phyloP scores from a whole-genome alignment of 805 yeast species.

The Candida tallmaniae region DNA sequence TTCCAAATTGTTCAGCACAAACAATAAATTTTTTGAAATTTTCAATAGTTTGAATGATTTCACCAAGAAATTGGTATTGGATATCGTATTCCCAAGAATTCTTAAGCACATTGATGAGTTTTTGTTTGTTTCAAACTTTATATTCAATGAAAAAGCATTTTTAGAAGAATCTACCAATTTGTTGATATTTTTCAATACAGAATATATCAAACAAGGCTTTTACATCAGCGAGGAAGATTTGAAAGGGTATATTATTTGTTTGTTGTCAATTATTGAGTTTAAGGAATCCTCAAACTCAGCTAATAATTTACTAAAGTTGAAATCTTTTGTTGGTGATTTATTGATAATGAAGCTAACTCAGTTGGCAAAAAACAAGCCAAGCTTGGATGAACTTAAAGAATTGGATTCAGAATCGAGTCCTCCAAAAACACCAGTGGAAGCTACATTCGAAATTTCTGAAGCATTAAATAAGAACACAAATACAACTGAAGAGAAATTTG shows the following conservation, averaged over 20 bases:
- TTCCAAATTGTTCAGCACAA: slow-evolving; percentile 18
- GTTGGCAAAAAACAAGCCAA: background rate
- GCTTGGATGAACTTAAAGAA: background rate
- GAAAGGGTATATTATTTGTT: slow-evolving; percentile 23
- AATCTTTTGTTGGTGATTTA: slow-evolving; percentile 23
- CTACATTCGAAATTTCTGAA: background rate
- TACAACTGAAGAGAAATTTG: slow-evolving; percentile 5
- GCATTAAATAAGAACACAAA: background rate
- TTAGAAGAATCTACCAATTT: slow-evolving; percentile 21
- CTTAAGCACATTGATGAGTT: slow-evolving; percentile 34
- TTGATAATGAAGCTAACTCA: slow-evolving; percentile 22
- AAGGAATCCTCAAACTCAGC: slow-evolving; percentile 7
- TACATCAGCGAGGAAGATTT: slow-evolving; percentile 18
- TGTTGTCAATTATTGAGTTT: slow-evolving; percentile 28
- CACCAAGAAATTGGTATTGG: slow-evolving; percentile 29
- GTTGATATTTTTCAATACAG: slow-evolving; percentile 22
- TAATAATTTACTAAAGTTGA: slow-evolving; percentile 14
- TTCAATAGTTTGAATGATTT: slow-evolving; percentile 28
- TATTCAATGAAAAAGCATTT: slow-evolving; percentile 30
- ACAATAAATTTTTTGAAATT: slow-evolving; percentile 18
- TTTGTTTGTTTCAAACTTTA: slow-evolving; percentile 27
- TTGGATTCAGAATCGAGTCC: background rate
- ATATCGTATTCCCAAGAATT: slow-evolving; percentile 30
- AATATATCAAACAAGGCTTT: slow-evolving; percentile 27
- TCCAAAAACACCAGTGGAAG: background rate